Evolutionary conservation across 495 filamentous ascomycete genomes (phyloP), one percentile per base, ranked within the genome.

Genomic region (Talaromyces stipitatus): DNA sequence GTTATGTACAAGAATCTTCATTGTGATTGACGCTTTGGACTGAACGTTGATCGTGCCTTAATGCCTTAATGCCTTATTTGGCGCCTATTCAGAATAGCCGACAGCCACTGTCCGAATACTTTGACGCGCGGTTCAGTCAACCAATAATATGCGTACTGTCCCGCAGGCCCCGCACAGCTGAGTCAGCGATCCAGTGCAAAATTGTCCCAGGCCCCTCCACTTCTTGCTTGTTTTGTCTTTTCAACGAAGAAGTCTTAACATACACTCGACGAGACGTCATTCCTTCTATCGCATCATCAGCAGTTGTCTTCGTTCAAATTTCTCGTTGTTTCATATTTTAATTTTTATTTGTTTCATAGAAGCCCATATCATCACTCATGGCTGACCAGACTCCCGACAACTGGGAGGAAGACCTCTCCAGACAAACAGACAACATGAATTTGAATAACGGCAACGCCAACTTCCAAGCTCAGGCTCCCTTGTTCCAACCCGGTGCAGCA

Each of bases 351-450:
- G 57, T 62, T 69, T 58, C 55, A 46, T 57, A 46, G n/a, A 22
- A 48, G 20, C 45, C 30, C 12, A 6, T 26, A 26, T 26, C 10
- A 48, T 24, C 20, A 33, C 30, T 33, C 61, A 96, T 97, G 92
- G 86, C 92, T 52, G 80, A 79, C 64, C 82, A 88, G 58, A 76
- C 78, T 33, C 86, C 90, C 47, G 90, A 95, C 59, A 92, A 88
- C 18, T 98, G 94, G 94, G 94, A 98, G 76, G 90, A 98, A 62
- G 94, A 95, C 58, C 85, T 91, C 67, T 84, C 90, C 33, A 86
- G 84, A 48, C 89, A 95, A 76, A 88, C 96, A 54, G 88, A 94
- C 58, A 84, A 88, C 61, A 83, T 96, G 61, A 83, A 89, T 56
- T 81, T 87, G 68, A 91, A 91, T 72, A 72, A 86, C 8, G 85